These are phyloP conservation scores for Trichoderma breve DNA, from an alignment of 2,329 filamentous ascomycete genomes.

Conservation along the genomic window DNA sequence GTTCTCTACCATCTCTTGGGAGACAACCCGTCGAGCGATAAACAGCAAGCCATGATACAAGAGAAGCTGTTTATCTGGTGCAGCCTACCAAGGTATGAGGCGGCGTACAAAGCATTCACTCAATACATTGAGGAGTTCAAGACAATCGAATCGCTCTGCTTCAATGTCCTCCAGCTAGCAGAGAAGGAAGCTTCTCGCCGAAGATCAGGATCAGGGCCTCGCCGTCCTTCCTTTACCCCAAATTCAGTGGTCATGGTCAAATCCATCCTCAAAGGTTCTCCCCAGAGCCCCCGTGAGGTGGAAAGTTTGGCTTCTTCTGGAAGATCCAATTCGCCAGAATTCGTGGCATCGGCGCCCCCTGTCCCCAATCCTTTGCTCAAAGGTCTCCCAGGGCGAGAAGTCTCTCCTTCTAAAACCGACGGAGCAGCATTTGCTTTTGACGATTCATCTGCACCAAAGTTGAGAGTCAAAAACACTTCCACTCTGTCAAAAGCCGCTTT, in stretches of 20 bases:
- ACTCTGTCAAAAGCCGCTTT: constrained; percentile 37
- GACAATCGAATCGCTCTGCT: constrained; percentile 35
- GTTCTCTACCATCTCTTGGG: constrained; percentile 37
- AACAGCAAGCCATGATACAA: constrained; percentile 28
- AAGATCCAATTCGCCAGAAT: constrained; percentile 2
- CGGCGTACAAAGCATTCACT: constrained; percentile 31
- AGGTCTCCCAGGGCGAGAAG: constrained; percentile 40
- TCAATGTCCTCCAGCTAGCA: constrained; percentile 26
- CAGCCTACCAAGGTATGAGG: constrained; percentile 31
- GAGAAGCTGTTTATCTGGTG: constrained; percentile 36
- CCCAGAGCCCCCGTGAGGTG: constrained; percentile 19
- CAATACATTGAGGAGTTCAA: constrained; percentile 36
- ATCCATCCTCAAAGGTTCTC: constrained; percentile 9
- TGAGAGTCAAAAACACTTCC: constrained; percentile 34
- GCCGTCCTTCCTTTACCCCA: not conserved
- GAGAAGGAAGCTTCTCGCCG: constrained; percentile 11
- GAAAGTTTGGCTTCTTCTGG: constrained; percentile 15
- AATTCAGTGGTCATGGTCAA: constrained; percentile 9
- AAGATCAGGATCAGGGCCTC: not conserved
- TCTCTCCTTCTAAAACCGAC: constrained; percentile 39
- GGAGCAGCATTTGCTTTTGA: constrained; percentile 37
- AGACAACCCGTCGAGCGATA: constrained; percentile 22
- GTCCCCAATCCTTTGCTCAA: constrained; percentile 44
- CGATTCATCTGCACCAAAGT: constrained; percentile 29
- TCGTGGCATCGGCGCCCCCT: constrained; percentile 16